A percentile compares a stretch with the other conserved stretches of the same genome.
Conservation (phyloP, 163 green algal genomes). For the Chlorella variabilis region DNA sequence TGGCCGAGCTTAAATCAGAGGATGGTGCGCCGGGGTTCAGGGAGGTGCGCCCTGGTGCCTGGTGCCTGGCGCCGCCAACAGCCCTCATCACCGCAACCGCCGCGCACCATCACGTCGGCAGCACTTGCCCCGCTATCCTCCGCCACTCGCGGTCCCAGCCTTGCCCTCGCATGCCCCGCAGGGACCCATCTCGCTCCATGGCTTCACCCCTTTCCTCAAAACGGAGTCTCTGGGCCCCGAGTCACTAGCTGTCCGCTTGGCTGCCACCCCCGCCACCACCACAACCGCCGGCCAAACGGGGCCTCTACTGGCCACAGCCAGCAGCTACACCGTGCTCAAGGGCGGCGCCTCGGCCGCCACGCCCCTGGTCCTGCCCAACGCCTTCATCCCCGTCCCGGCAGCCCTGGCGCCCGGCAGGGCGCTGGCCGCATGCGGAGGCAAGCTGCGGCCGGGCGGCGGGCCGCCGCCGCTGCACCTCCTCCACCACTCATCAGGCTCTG, state of each 20-base stretch:
- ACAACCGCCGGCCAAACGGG: not conserved
- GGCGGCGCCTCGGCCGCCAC: not conserved
- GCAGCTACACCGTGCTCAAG: conserved; percentile 19
- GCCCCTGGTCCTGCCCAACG: not conserved
- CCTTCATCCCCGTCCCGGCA: not conserved
- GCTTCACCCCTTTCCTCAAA: conserved; percentile 7
- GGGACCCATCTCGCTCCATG: not conserved
- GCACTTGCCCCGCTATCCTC: no score
- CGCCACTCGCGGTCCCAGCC: no score
- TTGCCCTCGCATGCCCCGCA: no score
- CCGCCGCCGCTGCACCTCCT: not conserved
- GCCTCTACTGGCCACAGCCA: not conserved
- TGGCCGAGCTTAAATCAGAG: conserved; percentile 26
- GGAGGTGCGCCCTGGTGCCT: not conserved
- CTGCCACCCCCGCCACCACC: not conserved
- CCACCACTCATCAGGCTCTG: not conserved
- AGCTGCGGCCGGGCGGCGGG: conserved; percentile 19
- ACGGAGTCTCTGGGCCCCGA: conserved; percentile 1
- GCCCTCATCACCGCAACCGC: no score
- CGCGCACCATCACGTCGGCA: no score
- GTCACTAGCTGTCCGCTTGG: not conserved
- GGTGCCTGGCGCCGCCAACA: no score
- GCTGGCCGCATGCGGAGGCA: not conserved
- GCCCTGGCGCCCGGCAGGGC: no score
- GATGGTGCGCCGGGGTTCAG: not conserved